Conservation (phyloP, 768 basidiomycete genomes). For the Kwoniella heveanensis region DNA sequence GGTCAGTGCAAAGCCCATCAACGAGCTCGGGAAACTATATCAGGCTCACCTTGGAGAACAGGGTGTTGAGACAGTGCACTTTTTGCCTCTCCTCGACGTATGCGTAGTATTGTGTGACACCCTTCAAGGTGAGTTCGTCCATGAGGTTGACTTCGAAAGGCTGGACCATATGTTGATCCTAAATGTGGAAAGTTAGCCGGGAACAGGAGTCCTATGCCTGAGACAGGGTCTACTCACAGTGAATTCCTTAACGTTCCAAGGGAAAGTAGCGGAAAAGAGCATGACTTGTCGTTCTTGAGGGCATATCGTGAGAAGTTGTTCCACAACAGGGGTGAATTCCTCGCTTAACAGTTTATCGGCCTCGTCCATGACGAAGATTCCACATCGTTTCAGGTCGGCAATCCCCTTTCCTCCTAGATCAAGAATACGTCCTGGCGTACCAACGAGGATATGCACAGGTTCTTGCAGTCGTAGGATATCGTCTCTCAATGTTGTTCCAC, state of each 20-base stretch:
- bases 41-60: slow-evolving; percentile 85
- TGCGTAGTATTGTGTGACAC: slow-evolving; percentile 99
- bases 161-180: slow-evolving; percentile 73
- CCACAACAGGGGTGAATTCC: slow-evolving; percentile 98
- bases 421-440: slow-evolving; percentile 92
- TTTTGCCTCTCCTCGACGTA: slow-evolving; percentile 99
- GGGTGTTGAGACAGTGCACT: slow-evolving; percentile 98
- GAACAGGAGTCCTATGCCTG: too few species aligned
- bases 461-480: slow-evolving; percentile 91
- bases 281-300: slow-evolving; percentile 89
- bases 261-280: slow-evolving; percentile 99
- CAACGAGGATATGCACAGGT: slow-evolving; percentile 91
- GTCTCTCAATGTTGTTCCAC: slow-evolving; percentile 96
- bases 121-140: slow-evolving; percentile 97
- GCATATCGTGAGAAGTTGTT: slow-evolving; percentile 84
- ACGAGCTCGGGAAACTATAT: neutral
- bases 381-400: slow-evolving; percentile 90
- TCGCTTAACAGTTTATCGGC: slow-evolving; percentile 96
- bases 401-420: slow-evolving; percentile 91
- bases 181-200: slow-evolving; percentile 26
- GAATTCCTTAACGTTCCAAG: slow-evolving; percentile 98
- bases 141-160: slow-evolving; percentile 99
- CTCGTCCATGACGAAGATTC: slow-evolving; percentile 99
- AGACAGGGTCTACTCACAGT: slow-evolving; percentile 65
- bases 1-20: neutral